Percentiles rank a stretch among this genome's conserved stretches.
Evolutionary conservation across 352 stramenopile genomes (phyloP).

Genomic region (Globisporangium recalcitrans): DNA sequence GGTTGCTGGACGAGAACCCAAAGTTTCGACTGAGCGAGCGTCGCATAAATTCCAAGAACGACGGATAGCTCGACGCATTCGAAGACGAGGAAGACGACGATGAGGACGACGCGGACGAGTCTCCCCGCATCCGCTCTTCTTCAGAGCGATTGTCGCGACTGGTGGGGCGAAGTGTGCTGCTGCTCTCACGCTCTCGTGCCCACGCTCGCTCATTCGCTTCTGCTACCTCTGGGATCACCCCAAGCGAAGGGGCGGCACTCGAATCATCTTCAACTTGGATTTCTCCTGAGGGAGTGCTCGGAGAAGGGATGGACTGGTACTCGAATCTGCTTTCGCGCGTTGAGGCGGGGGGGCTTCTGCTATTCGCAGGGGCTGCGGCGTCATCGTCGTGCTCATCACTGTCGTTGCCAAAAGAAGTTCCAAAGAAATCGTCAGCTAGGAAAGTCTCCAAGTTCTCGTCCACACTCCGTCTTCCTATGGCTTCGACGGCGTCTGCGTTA

Average conservation of each 20-base stretch:
- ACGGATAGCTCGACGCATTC: conserved; percentile 19
- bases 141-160: background rate
- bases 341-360: background rate
- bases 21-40: conserved; percentile 37
- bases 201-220: conserved; percentile 37
- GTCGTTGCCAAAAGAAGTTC: conserved; percentile 37
- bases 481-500: conserved; percentile 13
- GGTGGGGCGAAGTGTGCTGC: background rate
- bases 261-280: conserved; percentile 1
- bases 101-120: conserved; percentile 23
- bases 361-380: conserved; percentile 15
- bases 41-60: conserved; percentile 45
- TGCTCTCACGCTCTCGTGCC: conserved; percentile 16
- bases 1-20: conserved; percentile 13
- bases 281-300: conserved; percentile 17
- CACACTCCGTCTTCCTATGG: conserved; percentile 26
- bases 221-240: conserved; percentile 63
- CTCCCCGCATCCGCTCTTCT: conserved; percentile 12
- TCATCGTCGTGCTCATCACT: conserved; percentile 22
- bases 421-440: conserved; percentile 64
- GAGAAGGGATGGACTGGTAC: conserved; percentile 22
- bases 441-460: conserved; percentile 41
- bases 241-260: conserved; percentile 16
- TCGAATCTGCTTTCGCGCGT: background rate
- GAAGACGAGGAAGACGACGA: conserved; percentile 25